Conservation (phyloP, 192 early-diverging fungal genomes). For the Helicostylum pulchrum region DNA sequence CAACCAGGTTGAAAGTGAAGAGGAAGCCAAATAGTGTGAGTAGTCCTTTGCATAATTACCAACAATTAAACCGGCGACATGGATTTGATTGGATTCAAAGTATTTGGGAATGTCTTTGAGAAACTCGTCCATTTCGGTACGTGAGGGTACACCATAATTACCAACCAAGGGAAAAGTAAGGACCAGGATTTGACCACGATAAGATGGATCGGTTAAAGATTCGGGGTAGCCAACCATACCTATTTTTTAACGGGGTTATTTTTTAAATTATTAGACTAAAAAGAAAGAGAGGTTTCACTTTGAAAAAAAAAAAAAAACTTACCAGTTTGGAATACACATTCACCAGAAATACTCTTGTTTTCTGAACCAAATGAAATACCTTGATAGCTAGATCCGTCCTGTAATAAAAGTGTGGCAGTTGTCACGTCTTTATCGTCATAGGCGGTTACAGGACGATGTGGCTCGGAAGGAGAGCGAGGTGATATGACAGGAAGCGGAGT, state of each 20-base stretch:
- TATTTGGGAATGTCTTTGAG: constrained; percentile 88
- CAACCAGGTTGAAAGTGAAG: constrained; percentile 86
- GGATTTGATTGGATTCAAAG: constrained; percentile 95
- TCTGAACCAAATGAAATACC: constrained; percentile 97
- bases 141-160: constrained; percentile 96
- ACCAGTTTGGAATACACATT: constrained; percentile 99
- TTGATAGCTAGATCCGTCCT: constrained; percentile 82
- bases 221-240: constrained; percentile 99
- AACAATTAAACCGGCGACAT: constrained; percentile 89
- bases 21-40: constrained; percentile 89
- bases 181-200: constrained; percentile 96
- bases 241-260: constrained; percentile 21
- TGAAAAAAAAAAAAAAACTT: too few relatives aligned
- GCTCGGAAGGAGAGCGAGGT: constrained; percentile 36
- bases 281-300: not conserved
- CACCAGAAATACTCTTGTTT: constrained; percentile 79
- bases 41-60: constrained; percentile 89
- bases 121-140: constrained; percentile 74
- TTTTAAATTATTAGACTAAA: not conserved
- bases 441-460: constrained; percentile 36
- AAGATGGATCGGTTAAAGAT: constrained; percentile 97
- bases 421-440: constrained; percentile 39
- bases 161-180: constrained; percentile 97
- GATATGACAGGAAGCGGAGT: constrained; percentile 18
- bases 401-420: constrained; percentile 71